Conservation (phyloP, 768 basidiomycete genomes). For the Pisolithus orientalis region DNA sequence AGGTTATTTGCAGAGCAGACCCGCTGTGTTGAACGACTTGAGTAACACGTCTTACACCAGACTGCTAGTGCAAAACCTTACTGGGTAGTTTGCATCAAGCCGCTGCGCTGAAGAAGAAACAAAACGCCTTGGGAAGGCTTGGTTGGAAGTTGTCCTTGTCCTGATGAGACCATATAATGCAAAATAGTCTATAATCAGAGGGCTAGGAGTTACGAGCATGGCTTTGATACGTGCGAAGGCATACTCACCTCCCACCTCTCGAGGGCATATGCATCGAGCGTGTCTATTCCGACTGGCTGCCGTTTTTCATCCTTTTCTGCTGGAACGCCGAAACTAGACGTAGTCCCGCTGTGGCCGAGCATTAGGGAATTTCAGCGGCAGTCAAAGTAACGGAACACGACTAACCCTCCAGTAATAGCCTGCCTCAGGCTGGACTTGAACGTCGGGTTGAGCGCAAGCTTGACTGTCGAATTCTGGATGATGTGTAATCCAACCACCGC, state of each 20-base stretch:
- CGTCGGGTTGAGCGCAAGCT: slow-evolving; percentile 61
- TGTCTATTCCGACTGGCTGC: slow-evolving; percentile 45
- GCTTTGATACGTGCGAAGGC: not conserved
- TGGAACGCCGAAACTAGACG: slow-evolving; percentile 80
- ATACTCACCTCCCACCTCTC: slow-evolving; percentile 82
- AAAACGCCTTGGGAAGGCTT: slow-evolving; percentile 82
- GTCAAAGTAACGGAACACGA: slow-evolving; percentile 5
- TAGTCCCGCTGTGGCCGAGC: slow-evolving; percentile 49
- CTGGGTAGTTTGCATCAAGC: slow-evolving; percentile 75
- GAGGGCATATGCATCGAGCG: slow-evolving; percentile 74
- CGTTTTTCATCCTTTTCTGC: slow-evolving; percentile 60
- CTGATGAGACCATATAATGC: slow-evolving; percentile 97
- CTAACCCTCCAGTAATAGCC: slow-evolving; percentile 85
- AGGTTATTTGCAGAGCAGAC: slow-evolving; percentile 74
- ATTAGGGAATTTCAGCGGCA: slow-evolving; percentile 4
- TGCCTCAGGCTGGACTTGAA: slow-evolving; percentile 78
- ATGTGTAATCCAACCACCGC: slow-evolving; percentile 68
- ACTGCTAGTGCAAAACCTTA: slow-evolving; percentile 28
- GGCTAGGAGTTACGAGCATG: not conserved
- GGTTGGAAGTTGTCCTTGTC: slow-evolving; percentile 64
- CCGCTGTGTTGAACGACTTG: slow-evolving; percentile 33
- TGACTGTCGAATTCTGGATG: slow-evolving; percentile 50
- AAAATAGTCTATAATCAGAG: slow-evolving; percentile 67
- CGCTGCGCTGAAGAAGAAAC: slow-evolving; percentile 75
- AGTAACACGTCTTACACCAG: not conserved